These are phyloP conservation scores for Apiospora pterosperma DNA, from an alignment of 2,329 filamentous ascomycete genomes.

Conservation along the genomic window DNA sequence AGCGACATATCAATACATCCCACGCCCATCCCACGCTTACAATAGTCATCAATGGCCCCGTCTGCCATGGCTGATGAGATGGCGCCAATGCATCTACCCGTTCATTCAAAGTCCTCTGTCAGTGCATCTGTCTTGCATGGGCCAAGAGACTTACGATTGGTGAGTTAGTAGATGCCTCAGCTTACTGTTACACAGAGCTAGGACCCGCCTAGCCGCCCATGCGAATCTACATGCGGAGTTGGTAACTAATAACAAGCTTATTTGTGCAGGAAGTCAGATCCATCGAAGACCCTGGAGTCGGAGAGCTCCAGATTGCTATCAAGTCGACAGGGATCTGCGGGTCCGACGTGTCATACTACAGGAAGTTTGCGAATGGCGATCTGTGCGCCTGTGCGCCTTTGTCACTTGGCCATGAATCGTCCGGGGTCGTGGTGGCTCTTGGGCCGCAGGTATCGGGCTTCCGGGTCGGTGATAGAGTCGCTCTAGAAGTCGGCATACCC, in stretches of 20 bases:
- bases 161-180: constrained; percentile 31
- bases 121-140: constrained; percentile 56
- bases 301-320: constrained; percentile 63
- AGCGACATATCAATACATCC: constrained; percentile 18
- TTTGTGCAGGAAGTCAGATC: constrained; percentile 44
- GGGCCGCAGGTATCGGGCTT: constrained; percentile 51
- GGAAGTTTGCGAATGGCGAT: constrained; percentile 69
- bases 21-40: constrained; percentile 32
- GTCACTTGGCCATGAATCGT: constrained; percentile 62
- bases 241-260: constrained; percentile 14
- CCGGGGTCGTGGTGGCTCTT: constrained; percentile 54
- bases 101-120: constrained; percentile 41
- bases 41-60: constrained; percentile 43
- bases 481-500: constrained; percentile 36
- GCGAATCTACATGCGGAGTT: constrained; percentile 7
- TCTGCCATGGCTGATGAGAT: constrained; percentile 41
- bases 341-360: constrained; percentile 69
- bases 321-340: constrained; percentile 67
- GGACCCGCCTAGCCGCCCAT: not conserved
- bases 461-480: constrained; percentile 52
- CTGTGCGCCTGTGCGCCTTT: constrained; percentile 63
- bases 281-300: constrained; percentile 42
- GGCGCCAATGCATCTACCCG: constrained; percentile 41
- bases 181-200: constrained; percentile 28
- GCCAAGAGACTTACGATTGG: constrained; percentile 53